A percentile compares a stretch with the other conserved stretches of the same genome.
phyloP scores from a whole-genome alignment of 129 eudicot species.

The Lactuca sativa region DNA sequence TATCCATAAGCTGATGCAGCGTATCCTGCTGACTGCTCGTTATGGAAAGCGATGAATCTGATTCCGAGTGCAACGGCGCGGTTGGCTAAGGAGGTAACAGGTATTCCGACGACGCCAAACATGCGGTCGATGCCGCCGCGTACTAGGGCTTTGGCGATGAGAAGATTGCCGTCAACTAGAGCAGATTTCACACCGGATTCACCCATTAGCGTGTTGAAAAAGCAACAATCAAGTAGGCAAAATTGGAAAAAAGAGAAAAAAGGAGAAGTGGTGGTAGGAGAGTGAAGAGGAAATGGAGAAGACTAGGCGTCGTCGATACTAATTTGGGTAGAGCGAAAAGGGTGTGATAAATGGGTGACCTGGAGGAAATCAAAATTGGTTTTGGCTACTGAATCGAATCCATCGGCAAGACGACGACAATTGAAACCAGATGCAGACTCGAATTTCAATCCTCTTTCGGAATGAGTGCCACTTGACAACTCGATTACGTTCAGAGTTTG shows the following conservation, averaged over 20 bases:
- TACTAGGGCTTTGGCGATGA: constrained; percentile 69
- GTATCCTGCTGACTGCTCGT: constrained; percentile 98
- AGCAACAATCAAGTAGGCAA: background rate
- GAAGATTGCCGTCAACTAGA: constrained; percentile 62
- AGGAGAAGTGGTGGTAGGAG: background rate
- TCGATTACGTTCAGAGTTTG: background rate
- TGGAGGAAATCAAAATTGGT: constrained; percentile 7
- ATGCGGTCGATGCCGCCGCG: constrained; percentile 75
- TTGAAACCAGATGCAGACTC: background rate
- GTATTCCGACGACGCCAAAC: constrained; percentile 99
- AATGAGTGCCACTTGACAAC: background rate
- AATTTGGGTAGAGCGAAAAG: background rate
- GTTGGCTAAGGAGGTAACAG: constrained; percentile 89
- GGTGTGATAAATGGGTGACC: background rate
- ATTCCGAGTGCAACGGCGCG: constrained; percentile 75
- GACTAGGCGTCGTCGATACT: background rate
- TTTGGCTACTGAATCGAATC: constrained; percentile 9
- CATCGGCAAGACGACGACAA: background rate
- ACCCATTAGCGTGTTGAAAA: constrained; percentile 35
- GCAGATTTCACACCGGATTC: constrained; percentile 25
- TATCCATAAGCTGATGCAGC: constrained; percentile 98
- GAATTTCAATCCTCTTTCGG: background rate
- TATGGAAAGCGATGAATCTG: constrained; percentile 97
- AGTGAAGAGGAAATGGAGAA: background rate
- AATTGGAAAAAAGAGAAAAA: background rate